phyloP scores from a whole-genome alignment of 1,284 basidiomycete species.

The Cutaneotrichosporon sp. region DNA sequence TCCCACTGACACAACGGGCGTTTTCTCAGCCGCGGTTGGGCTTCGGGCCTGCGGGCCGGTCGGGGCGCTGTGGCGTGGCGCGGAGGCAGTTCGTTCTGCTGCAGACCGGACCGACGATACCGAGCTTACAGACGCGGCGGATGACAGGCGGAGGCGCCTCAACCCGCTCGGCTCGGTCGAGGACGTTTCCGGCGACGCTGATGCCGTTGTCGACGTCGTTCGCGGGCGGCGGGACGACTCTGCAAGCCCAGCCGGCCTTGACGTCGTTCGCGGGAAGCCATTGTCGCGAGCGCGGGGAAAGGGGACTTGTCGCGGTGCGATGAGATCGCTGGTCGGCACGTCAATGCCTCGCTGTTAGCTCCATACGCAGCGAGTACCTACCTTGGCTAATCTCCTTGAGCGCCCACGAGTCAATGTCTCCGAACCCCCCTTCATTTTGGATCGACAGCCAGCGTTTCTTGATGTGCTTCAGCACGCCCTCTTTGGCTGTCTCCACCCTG shows the following conservation, averaged over 20 bases:
- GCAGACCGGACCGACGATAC: constrained; percentile 10
- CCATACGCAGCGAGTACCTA: constrained; percentile 36
- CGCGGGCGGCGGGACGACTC: constrained; percentile 3
- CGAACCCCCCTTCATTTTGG: constrained; percentile 72
- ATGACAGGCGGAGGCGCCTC: constrained; percentile 29
- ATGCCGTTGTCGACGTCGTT: background rate
- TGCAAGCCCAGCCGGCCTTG: constrained; percentile 12
- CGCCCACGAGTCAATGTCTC: constrained; percentile 73
- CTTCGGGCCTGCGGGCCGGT: constrained; percentile 25
- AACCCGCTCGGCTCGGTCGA: constrained; percentile 27
- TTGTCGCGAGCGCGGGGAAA: constrained; percentile 8
- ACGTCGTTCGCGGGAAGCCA: constrained; percentile 22
- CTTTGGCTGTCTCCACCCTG: constrained; percentile 65
- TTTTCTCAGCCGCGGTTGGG: constrained; percentile 29
- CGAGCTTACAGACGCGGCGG: constrained; percentile 29
- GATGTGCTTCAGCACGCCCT: constrained; percentile 57
- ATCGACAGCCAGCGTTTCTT: constrained; percentile 65
- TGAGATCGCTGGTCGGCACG: constrained; percentile 66
- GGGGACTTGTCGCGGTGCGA: constrained; percentile 26
- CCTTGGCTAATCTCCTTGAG: constrained; percentile 80
- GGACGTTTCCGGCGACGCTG: constrained; percentile 1
- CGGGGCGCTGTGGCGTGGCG: constrained; percentile 1
- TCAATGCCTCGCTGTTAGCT: constrained; percentile 61
- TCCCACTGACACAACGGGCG: constrained; percentile 24
- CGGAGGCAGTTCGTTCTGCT: background rate